Evolutionary conservation across 768 basidiomycete genomes (phyloP), one percentile per base, ranked within the genome.

Genomic region (Amanita polypyramis): DNA sequence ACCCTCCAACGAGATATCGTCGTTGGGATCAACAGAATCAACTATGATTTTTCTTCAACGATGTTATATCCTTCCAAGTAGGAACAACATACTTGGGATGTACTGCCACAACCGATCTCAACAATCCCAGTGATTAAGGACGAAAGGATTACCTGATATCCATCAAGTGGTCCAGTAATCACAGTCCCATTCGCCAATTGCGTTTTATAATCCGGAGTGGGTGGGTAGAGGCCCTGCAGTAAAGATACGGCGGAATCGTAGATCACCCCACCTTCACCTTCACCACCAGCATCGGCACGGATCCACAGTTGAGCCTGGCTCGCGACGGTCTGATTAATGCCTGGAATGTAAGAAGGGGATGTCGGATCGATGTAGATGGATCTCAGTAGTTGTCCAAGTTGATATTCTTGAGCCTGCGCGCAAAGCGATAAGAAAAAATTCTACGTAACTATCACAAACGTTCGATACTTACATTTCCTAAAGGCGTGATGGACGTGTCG

Each of bases 151-250:
- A 61, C 62, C 55, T 85, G 84, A 59, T 85, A 88, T 6, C 86
- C 86, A 14, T 60, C 63, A 1, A 85, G 61, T 3, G 86, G 83
- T 7, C 74, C 79, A 2, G 61, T 60, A 48, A 87, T 61, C 9
- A 61, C 73, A 2, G 80, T 70, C 1, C 80, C 78, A 56, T 89
- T 82, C 1, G 85, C 80, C n/a, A 88, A 67, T 0, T 73, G 75
- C 11, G 69, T 75, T 15, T 65, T 75, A 42, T 73, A 74, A 19
- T 59, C 54, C 11, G 53, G 21, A 4, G 70, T 75, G 2, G 66
- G 61, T 2, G 83, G 85, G 65, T 74, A 82, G 37, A 88, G 58
- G 10, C 85, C 85, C 59, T 88, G 86, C 8, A 81, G 62, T 43
- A 87, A 61, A 0, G 85, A 81, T 20, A 75, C 64, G 8, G 83